phyloP scores from a whole-genome alignment of 2,329 filamentous ascomycete genomes.

The Xylaria polymorpha region DNA sequence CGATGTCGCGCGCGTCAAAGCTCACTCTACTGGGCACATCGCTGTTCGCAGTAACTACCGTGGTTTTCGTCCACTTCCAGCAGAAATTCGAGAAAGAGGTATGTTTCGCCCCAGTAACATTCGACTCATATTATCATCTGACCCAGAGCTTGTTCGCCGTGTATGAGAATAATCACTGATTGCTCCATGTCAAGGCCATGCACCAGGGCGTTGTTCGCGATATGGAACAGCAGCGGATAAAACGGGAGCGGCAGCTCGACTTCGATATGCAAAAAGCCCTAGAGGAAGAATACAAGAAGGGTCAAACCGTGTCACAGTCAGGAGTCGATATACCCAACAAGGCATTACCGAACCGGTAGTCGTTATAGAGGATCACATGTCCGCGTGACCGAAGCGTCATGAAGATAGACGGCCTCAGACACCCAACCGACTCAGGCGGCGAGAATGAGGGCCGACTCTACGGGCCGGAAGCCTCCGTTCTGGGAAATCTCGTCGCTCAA shows the following conservation, averaged over 20 bases:
- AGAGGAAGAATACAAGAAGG: slow-evolving; percentile 89
- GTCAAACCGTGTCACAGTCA: slow-evolving; percentile 74
- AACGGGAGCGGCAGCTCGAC: slow-evolving; percentile 89
- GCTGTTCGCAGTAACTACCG: slow-evolving; percentile 78
- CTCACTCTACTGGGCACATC: slow-evolving; percentile 83
- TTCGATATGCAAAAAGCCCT: slow-evolving; percentile 91
- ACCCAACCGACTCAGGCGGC: background rate
- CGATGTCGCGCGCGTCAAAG: slow-evolving; percentile 92
- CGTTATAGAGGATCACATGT: background rate
- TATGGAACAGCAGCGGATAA: slow-evolving; percentile 91
- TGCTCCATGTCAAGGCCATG: slow-evolving; percentile 75
- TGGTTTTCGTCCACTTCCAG: slow-evolving; percentile 88
- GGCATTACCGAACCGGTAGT: slow-evolving; percentile 42
- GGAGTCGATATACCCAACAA: slow-evolving; percentile 38
- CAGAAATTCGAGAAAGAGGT: slow-evolving; percentile 87
- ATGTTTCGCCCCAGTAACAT: slow-evolving; percentile 49
- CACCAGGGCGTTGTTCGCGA: slow-evolving; percentile 94
- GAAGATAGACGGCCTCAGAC: background rate
- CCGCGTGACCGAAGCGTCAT: background rate
- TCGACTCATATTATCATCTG: background rate
- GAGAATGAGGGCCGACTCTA: background rate
- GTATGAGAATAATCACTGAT: slow-evolving; percentile 26
- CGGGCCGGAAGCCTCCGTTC: background rate
- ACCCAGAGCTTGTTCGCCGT: slow-evolving; percentile 18
- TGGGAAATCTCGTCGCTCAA: background rate